Conservation (phyloP, 495 filamentous ascomycete genomes). For the Tricharina praecox region DNA sequence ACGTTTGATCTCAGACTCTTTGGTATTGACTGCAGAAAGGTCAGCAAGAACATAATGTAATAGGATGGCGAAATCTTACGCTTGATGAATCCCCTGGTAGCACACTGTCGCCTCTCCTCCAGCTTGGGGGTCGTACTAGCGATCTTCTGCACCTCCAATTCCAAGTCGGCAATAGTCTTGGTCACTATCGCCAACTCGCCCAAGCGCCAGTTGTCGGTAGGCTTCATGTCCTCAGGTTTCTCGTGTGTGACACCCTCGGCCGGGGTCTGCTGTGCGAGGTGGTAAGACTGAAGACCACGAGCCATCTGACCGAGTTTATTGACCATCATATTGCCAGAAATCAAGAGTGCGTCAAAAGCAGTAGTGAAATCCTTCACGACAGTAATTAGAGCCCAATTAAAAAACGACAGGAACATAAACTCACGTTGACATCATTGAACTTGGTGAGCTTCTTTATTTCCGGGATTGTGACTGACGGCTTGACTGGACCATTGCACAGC, state of each 20-base stretch:
- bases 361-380: slow-evolving; percentile 48
- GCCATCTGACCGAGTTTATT: slow-evolving; percentile 81
- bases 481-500: slow-evolving; percentile 30
- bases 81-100: slow-evolving; percentile 25
- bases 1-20: slow-evolving; percentile 58
- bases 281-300: slow-evolving; percentile 53
- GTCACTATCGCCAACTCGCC: slow-evolving; percentile 50
- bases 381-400: too few relatives aligned
- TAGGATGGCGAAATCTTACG: slow-evolving; percentile 8
- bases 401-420: too few relatives aligned
- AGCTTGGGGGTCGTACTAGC: slow-evolving; percentile 44
- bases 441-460: slow-evolving; percentile 19
- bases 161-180: slow-evolving; percentile 37
- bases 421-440: slow-evolving; percentile 33
- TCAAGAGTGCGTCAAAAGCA: slow-evolving; percentile 59
- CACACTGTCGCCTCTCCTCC: slow-evolving; percentile 40
- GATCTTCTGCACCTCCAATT: slow-evolving; percentile 42
- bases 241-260: slow-evolving; percentile 34
- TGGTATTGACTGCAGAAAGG: slow-evolving; percentile 26
- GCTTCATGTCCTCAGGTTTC: slow-evolving; percentile 41
- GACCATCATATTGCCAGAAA: slow-evolving; percentile 92
- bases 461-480: slow-evolving; percentile 17
- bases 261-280: slow-evolving; percentile 42
- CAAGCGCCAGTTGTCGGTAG: slow-evolving; percentile 49
- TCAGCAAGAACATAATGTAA: slow-evolving; percentile 7